Evolutionary conservation across 345 rosid species (phyloP).

Genomic region (thale cress (Arabidopsis thaliana)): DNA sequence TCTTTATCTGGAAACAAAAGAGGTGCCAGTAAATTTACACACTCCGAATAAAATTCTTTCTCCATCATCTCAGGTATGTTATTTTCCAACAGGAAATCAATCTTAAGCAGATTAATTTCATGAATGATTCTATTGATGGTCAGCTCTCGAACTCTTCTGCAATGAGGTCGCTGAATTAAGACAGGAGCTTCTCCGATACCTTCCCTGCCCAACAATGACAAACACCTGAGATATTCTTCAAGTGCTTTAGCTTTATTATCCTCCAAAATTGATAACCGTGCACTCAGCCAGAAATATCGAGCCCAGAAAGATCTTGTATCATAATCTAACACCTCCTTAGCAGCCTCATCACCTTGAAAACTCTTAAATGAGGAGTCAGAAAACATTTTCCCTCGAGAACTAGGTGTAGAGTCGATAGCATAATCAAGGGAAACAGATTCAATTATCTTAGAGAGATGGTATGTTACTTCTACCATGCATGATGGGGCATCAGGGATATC

Average conservation of each 20-base stretch:
- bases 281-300: slow-evolving; percentile 93
- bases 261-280: slow-evolving; percentile 75
- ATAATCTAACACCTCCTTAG: slow-evolving; percentile 45
- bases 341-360: slow-evolving; percentile 48
- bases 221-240: slow-evolving; percentile 64
- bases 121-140: slow-evolving; percentile 63
- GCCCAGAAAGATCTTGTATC: slow-evolving; percentile 72
- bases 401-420: slow-evolving; percentile 51
- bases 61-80: slow-evolving; percentile 72
- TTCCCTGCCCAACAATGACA: slow-evolving; percentile 64
- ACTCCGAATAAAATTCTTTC: slow-evolving; percentile 70
- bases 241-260: slow-evolving; percentile 79
- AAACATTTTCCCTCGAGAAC: slow-evolving; percentile 41
- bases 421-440: slow-evolving; percentile 81
- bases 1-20: slow-evolving; percentile 66
- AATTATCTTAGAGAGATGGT: slow-evolving; percentile 86
- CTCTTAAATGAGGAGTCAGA: slow-evolving; percentile 43
- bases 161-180: slow-evolving; percentile 64
- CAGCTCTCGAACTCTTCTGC: slow-evolving; percentile 69
- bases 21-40: slow-evolving; percentile 75
- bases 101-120: slow-evolving; percentile 75
- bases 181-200: slow-evolving; percentile 48
- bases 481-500: slow-evolving; percentile 58
- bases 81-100: slow-evolving; percentile 77
- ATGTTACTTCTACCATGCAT: slow-evolving; percentile 71